Percentiles rank a stretch among this genome's conserved stretches.
Conservation (phyloP, 495 filamentous ascomycete genomes). For the Neurospora sublineolata region DNA sequence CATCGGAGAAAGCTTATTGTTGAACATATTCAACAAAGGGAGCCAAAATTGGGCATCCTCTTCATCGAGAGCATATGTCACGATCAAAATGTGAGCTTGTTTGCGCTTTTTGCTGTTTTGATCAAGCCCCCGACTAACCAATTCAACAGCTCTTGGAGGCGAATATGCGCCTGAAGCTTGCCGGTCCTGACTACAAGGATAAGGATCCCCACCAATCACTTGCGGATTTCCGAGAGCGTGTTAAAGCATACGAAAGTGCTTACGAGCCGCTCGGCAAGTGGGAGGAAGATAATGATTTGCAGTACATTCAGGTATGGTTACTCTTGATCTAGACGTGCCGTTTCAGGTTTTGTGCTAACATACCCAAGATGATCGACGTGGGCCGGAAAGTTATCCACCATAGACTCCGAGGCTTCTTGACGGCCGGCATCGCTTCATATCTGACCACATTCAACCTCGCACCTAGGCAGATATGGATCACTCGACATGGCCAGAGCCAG, state of each 20-base stretch:
- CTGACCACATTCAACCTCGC: conserved; percentile 92
- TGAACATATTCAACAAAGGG: conserved; percentile 66
- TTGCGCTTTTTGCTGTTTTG: not conserved
- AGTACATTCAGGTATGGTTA: conserved; percentile 61
- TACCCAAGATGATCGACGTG: conserved; percentile 80
- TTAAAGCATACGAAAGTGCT: conserved; percentile 84
- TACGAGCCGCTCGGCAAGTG: conserved; percentile 87
- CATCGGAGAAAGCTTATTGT: conserved; percentile 73
- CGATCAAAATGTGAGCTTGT: conserved; percentile 47
- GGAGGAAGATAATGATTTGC: conserved; percentile 78
- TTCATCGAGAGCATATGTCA: conserved; percentile 92
- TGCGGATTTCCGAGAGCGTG: conserved; percentile 83
- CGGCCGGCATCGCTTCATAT: conserved; percentile 82
- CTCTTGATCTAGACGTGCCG: not conserved
- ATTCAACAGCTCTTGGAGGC: conserved; percentile 59
- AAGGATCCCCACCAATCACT: conserved; percentile 77
- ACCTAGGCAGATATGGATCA: conserved; percentile 95
- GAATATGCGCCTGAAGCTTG: conserved; percentile 97
- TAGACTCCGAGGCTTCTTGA: conserved; percentile 82
- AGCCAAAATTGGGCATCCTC: conserved; percentile 77
- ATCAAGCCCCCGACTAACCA: not conserved
- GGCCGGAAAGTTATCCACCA: conserved; percentile 86
- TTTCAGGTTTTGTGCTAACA: not conserved
- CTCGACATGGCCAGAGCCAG: conserved; percentile 73
- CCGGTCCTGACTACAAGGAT: conserved; percentile 88